phyloP scores from a whole-genome alignment of 495 filamentous ascomycete species.

The Penicillium desertorum region DNA sequence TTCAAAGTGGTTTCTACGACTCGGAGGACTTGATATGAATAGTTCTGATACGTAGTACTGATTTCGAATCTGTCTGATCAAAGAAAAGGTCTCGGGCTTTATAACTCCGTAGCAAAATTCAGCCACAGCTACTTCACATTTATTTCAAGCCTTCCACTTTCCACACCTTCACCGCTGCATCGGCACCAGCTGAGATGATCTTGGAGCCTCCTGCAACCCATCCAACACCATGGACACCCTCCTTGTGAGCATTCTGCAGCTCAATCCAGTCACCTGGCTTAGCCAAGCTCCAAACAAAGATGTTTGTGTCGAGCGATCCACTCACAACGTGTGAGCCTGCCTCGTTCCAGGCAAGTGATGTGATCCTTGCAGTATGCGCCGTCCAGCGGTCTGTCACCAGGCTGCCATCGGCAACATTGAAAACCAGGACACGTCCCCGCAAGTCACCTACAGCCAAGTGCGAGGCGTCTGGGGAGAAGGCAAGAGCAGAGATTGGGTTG shows the following conservation, averaged over 20 bases:
- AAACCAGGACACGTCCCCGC: conserved; percentile 82
- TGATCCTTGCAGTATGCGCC: conserved; percentile 85
- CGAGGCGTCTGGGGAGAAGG: conserved; percentile 73
- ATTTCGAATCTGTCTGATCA: background rate
- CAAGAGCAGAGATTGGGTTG: conserved; percentile 53
- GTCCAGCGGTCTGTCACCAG: conserved; percentile 72
- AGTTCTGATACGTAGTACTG: background rate
- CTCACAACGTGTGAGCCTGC: conserved; percentile 75
- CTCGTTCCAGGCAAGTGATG: conserved; percentile 76
- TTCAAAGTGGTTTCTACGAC: background rate
- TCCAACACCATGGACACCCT: conserved; percentile 83
- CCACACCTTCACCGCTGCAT: conserved; percentile 92
- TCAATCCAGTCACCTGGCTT: conserved; percentile 80
- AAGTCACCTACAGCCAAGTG: conserved; percentile 78
- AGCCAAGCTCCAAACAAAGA: conserved; percentile 86
- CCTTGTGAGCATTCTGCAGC: conserved; percentile 84
- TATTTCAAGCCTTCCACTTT: conserved; percentile 63
- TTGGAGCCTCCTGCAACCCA: conserved; percentile 73
- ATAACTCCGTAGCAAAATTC: background rate
- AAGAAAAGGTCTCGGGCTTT: background rate
- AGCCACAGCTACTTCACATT: background rate
- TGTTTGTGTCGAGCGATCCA: conserved; percentile 83
- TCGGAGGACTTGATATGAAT: background rate
- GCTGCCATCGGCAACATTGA: conserved; percentile 50
- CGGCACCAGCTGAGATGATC: conserved; percentile 77